Conservation (phyloP, 192 early-diverging fungal genomes). For the Gorgonomyces haynaldii region DNA sequence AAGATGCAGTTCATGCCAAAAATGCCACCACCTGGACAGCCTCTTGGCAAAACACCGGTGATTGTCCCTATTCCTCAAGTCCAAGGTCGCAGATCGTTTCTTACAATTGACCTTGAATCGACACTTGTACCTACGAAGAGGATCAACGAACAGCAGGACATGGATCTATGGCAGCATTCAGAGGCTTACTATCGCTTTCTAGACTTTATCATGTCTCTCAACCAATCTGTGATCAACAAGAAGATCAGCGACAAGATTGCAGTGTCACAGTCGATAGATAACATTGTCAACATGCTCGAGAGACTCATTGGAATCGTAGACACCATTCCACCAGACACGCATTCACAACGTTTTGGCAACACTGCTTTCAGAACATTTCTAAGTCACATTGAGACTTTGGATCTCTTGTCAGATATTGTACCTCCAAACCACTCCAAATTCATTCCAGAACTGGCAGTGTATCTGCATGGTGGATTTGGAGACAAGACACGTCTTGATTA, state of each 20-base stretch:
- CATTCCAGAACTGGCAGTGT: slow-evolving; percentile 57
- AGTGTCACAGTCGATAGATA: slow-evolving; percentile 42
- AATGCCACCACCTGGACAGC: slow-evolving; percentile 16
- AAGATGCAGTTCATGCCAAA: slow-evolving; percentile 7
- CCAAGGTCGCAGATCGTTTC: not conserved
- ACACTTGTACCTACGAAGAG: slow-evolving; percentile 38
- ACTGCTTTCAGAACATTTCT: slow-evolving; percentile 65
- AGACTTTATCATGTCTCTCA: slow-evolving; percentile 61
- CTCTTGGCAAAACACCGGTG: not conserved
- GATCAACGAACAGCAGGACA: slow-evolving; percentile 45
- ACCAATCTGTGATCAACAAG: slow-evolving; percentile 55
- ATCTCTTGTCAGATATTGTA: no score
- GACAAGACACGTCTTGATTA: slow-evolving; percentile 91
- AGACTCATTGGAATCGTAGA: slow-evolving; percentile 56
- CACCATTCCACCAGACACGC: slow-evolving; percentile 58
- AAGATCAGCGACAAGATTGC: slow-evolving; percentile 40
- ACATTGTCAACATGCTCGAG: slow-evolving; percentile 51
- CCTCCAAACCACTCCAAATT: no score
- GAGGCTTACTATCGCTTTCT: slow-evolving; percentile 58
- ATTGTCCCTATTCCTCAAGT: slow-evolving; percentile 10
- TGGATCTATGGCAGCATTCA: slow-evolving; percentile 45
- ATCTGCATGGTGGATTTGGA: slow-evolving; percentile 78
- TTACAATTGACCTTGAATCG: slow-evolving; percentile 19
- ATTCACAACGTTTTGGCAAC: slow-evolving; percentile 83
- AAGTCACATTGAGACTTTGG: no score